Conservation (phyloP, 495 filamentous ascomycete species). For the Aspergillus wentii region DNA sequence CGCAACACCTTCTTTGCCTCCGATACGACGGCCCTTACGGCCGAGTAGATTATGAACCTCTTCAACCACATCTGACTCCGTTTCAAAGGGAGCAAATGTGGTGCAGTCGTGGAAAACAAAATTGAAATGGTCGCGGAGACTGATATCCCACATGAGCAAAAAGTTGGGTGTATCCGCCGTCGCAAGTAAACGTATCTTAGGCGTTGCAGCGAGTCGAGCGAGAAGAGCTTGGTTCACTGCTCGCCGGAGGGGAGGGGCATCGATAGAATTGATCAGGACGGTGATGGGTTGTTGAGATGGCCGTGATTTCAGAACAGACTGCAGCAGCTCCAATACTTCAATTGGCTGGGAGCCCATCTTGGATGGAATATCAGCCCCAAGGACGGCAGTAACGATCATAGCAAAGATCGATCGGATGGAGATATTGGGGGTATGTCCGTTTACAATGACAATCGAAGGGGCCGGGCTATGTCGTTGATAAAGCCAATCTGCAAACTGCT, state of each 20-base stretch:
- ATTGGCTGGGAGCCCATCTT: slow-evolving; percentile 58
- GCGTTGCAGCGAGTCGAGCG: slow-evolving; percentile 68
- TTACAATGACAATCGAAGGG: slow-evolving; percentile 73
- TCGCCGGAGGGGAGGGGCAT: slow-evolving; percentile 70
- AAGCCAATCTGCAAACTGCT: slow-evolving; percentile 71
- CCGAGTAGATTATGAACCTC: slow-evolving; percentile 83
- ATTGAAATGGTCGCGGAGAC: slow-evolving; percentile 69
- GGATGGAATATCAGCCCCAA: slow-evolving; percentile 49
- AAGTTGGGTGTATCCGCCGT: slow-evolving; percentile 86
- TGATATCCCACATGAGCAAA: slow-evolving; percentile 83
- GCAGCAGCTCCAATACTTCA: slow-evolving; percentile 61
- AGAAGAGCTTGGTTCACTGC: slow-evolving; percentile 65
- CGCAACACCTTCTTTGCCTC: slow-evolving; percentile 86
- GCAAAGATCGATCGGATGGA: slow-evolving; percentile 76
- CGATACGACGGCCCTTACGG: slow-evolving; percentile 72
- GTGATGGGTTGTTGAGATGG: slow-evolving; percentile 47
- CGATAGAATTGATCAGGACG: slow-evolving; percentile 81
- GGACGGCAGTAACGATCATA: slow-evolving; percentile 60
- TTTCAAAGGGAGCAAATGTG: slow-evolving; percentile 75
- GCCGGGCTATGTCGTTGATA: slow-evolving; percentile 41
- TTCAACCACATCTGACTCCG: slow-evolving; percentile 72
- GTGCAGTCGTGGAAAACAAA: slow-evolving; percentile 93
- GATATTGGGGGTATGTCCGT: slow-evolving; percentile 76
- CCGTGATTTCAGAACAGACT: slow-evolving; percentile 50
- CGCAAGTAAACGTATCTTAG: slow-evolving; percentile 67